phyloP scores from a whole-genome alignment of 352 stramenopile genomes.

The Globisporangium paroecandrum region DNA sequence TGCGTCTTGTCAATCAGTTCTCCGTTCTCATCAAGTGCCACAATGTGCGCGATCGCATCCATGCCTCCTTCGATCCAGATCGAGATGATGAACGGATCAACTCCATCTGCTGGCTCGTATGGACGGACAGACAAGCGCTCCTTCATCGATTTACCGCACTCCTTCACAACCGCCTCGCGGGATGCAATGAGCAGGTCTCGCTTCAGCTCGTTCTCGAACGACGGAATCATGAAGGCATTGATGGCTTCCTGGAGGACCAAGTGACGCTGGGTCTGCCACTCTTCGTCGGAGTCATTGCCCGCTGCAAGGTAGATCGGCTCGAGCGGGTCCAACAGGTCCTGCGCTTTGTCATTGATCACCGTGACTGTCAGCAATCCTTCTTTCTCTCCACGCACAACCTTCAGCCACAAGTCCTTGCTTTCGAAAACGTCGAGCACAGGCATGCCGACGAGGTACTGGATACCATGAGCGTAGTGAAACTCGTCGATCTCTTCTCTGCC shows the following conservation, averaged over 20 bases:
- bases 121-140: conserved; percentile 69
- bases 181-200: conserved; percentile 70
- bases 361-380: conserved; percentile 76
- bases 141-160: conserved; percentile 67
- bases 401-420: conserved; percentile 72
- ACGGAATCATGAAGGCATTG: conserved; percentile 78
- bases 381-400: conserved; percentile 76
- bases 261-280: conserved; percentile 84
- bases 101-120: conserved; percentile 72
- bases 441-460: conserved; percentile 87
- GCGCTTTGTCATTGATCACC: conserved; percentile 78
- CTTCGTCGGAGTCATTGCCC: conserved; percentile 59
- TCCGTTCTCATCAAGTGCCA: conserved; percentile 82
- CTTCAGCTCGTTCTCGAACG: conserved; percentile 84
- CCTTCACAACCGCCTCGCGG: conserved; percentile 70
- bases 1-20: conserved; percentile 86
- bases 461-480: conserved; percentile 83
- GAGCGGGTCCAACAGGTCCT: conserved; percentile 81
- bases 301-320: conserved; percentile 64
- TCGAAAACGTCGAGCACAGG: conserved; percentile 78
- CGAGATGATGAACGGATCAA: conserved; percentile 81
- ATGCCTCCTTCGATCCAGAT: conserved; percentile 84
- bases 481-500: conserved; percentile 86
- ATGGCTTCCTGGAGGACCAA: conserved; percentile 83
- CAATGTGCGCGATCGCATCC: conserved; percentile 80